phyloP scores from a whole-genome alignment of 371 early-diverging fungal genomes.

The Sanchytrium tribonematis region DNA sequence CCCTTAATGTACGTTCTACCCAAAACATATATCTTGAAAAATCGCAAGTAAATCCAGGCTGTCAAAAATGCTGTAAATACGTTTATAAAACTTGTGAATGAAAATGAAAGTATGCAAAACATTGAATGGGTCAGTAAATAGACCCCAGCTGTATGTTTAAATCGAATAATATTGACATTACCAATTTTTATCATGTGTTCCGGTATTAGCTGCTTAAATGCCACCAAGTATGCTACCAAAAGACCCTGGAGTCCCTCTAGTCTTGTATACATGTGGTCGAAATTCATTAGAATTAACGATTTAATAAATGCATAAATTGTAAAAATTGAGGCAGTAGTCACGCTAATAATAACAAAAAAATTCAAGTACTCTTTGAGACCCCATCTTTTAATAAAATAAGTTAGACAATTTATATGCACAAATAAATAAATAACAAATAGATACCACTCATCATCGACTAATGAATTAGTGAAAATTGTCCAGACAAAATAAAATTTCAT shows the following conservation, averaged over 20 bases:
- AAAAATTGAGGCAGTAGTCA: background rate
- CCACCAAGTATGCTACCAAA: conserved; percentile 33
- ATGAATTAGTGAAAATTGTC: background rate
- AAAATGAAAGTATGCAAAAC: conserved; percentile 14
- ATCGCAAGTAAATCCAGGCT: conserved; percentile 49
- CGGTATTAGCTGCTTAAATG: conserved; percentile 41
- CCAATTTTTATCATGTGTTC: conserved; percentile 23
- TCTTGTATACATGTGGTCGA: background rate
- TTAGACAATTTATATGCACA: background rate
- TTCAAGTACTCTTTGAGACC: background rate
- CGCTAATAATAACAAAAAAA: background rate
- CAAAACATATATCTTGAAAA: conserved; percentile 22
- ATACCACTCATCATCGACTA: background rate
- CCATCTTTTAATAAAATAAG: background rate
- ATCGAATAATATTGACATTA: background rate
- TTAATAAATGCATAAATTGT: background rate
- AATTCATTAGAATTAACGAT: background rate
- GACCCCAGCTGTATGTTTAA: conserved; percentile 4
- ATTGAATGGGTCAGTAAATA: conserved; percentile 14
- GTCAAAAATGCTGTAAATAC: conserved; percentile 31
- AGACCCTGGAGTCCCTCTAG: conserved; percentile 32
- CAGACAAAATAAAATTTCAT: background rate
- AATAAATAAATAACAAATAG: background rate
- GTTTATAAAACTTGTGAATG: conserved; percentile 17
- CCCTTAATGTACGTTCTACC: conserved; percentile 41